Conservation (phyloP, 1,139 yeast species). For the Suhomyces anneliseae region DNA sequence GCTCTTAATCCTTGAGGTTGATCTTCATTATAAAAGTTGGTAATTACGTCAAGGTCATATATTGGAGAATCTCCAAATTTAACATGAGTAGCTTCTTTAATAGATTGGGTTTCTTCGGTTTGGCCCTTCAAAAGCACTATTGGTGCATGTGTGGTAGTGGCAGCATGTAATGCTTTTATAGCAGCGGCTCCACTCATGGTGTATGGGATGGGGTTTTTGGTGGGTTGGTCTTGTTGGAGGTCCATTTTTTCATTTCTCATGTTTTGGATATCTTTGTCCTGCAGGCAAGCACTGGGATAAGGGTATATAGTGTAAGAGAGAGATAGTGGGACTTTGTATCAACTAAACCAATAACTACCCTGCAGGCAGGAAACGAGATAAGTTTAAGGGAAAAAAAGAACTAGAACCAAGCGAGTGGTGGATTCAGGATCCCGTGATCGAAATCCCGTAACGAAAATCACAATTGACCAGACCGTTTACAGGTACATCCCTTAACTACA, state of each 20-base stretch:
- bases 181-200: conserved; percentile 14
- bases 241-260: conserved; percentile 1
- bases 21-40: conserved; percentile 60
- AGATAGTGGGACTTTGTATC: too few species aligned
- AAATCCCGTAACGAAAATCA: too few species aligned
- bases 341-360: too few species aligned
- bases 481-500: too few species aligned
- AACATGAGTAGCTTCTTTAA: conserved; percentile 39
- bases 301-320: too few species aligned
- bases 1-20: conserved; percentile 55
- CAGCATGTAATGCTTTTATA: conserved; percentile 16
- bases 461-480: too few species aligned
- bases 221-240: background rate
- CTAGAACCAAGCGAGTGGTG: too few species aligned
- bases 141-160: conserved; percentile 26
- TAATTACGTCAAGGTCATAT: conserved; percentile 42
- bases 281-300: background rate
- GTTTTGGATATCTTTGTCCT: conserved; percentile 6
- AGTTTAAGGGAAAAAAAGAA: too few species aligned
- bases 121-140: conserved; percentile 25
- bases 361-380: too few species aligned
- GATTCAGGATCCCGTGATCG: too few species aligned
- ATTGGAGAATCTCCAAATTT: conserved; percentile 27
- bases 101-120: conserved; percentile 21
- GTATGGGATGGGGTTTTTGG: background rate